Evolutionary conservation across 2,329 filamentous ascomycete genomes (phyloP).

Genomic region (Tolypocladium ovalisporum): DNA sequence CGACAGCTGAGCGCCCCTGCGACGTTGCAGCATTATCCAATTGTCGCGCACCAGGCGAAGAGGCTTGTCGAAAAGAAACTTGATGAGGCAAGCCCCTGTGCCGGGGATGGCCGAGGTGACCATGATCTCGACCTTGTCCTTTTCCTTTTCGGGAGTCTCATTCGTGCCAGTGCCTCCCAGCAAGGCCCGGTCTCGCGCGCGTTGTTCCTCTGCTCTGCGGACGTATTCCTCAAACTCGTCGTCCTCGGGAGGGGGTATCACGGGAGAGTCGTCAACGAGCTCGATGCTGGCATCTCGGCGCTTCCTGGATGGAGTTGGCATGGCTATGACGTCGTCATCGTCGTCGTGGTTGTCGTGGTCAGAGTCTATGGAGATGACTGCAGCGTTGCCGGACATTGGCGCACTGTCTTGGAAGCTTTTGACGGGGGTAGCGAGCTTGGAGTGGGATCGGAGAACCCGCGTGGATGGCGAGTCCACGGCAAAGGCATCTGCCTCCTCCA

Average conservation of each 20-base stretch:
- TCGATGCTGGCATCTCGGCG: conserved; percentile 11
- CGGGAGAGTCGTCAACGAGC: conserved; percentile 11
- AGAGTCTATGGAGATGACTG: conserved; percentile 21
- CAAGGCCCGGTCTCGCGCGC: conserved; percentile 14
- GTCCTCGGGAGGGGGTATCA: conserved; percentile 14
- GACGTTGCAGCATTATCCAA: conserved; percentile 57
- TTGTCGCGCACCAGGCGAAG: conserved; percentile 55
- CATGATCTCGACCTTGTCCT: conserved; percentile 18
- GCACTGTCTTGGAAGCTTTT: background rate
- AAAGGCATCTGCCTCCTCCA: conserved; percentile 5
- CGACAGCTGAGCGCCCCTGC: conserved; percentile 20
- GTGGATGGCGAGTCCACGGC: conserved; percentile 13
- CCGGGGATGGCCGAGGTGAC: conserved; percentile 54
- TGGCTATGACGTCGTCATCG: conserved; percentile 2
- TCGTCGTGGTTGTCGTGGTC: conserved; percentile 16
- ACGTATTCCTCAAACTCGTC: conserved; percentile 37
- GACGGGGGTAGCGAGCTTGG: conserved; percentile 3
- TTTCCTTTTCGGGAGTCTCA: conserved; percentile 11
- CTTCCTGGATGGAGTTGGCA: background rate
- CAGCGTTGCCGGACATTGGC: conserved; percentile 1
- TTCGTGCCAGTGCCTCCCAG: conserved; percentile 5
- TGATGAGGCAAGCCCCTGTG: conserved; percentile 45
- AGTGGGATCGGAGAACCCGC: conserved; percentile 5
- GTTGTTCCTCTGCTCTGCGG: conserved; percentile 25
- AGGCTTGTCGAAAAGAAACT: conserved; percentile 54